A percentile compares a stretch with the other conserved stretches of the same genome.
phyloP scores from a whole-genome alignment of 129 eudicot species.

The Tanacetum coccineum region DNA sequence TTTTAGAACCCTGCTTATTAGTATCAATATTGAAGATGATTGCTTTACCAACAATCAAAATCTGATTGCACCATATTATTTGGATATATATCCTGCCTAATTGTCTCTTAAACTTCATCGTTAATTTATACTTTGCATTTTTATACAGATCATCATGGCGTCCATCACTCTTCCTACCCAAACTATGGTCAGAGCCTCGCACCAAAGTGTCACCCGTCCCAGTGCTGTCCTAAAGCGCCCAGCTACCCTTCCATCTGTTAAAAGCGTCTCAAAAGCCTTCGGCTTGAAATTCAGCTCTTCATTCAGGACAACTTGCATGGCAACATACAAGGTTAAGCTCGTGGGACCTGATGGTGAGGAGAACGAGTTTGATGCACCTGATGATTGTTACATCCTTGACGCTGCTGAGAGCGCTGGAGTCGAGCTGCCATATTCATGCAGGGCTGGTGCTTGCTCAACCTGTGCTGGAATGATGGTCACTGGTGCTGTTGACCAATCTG shows the following conservation, averaged over 20 bases:
- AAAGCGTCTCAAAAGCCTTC: slow-evolving; percentile 48
- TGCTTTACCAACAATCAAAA: no score
- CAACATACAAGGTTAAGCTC: slow-evolving; percentile 70
- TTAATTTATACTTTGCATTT: background rate
- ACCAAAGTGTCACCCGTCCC: slow-evolving; percentile 29
- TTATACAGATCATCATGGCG: slow-evolving; percentile 56
- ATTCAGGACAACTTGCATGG: slow-evolving; percentile 54
- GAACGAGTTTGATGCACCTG: slow-evolving; percentile 77
- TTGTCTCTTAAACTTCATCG: background rate
- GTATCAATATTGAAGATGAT: background rate
- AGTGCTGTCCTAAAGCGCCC: slow-evolving; percentile 40
- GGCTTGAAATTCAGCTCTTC: slow-evolving; percentile 53
- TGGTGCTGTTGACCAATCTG: slow-evolving; percentile 82
- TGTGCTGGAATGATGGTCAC: slow-evolving; percentile 72
- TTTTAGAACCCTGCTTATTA: no score
- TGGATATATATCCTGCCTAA: background rate
- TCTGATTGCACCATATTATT: background rate
- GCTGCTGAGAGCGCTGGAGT: slow-evolving; percentile 81
- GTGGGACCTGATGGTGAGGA: slow-evolving; percentile 67
- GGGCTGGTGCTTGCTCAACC: slow-evolving; percentile 98
- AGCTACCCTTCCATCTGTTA: slow-evolving; percentile 42
- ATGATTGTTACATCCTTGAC: slow-evolving; percentile 76
- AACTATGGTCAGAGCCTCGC: slow-evolving; percentile 40
- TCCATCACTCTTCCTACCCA: slow-evolving; percentile 49
- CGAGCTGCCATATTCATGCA: slow-evolving; percentile 89